These are phyloP conservation scores for Ceratocystis lukuohia DNA, from an alignment of 2,329 filamentous ascomycete genomes.

Conservation along the genomic window DNA sequence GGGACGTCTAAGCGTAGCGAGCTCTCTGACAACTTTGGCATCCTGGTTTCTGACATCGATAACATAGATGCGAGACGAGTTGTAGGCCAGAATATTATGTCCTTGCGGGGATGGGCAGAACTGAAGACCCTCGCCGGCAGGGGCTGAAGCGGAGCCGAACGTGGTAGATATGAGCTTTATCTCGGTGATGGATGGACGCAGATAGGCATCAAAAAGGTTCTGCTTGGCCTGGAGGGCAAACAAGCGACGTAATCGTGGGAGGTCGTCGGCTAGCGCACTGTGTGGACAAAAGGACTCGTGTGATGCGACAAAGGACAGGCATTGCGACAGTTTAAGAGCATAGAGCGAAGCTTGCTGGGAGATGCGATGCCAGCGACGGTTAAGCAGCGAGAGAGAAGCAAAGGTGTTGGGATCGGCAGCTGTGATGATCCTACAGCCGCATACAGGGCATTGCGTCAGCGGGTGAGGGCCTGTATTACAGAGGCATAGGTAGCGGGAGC, in stretches of 20 bases:
- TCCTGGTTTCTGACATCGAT: constrained; percentile 50
- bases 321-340: constrained; percentile 46
- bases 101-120: constrained; percentile 68
- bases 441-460: constrained; percentile 10
- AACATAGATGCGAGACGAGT: constrained; percentile 72
- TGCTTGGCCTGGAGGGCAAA: constrained; percentile 61
- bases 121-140: constrained; percentile 72
- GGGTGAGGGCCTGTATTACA: neutral
- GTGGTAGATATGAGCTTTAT: constrained; percentile 73
- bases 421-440: constrained; percentile 41
- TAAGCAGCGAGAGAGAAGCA: constrained; percentile 52
- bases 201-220: constrained; percentile 63
- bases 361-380: constrained; percentile 50
- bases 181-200: constrained; percentile 55
- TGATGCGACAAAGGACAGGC: constrained; percentile 43
- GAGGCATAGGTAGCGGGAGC: neutral
- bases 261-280: constrained; percentile 33
- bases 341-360: constrained; percentile 53
- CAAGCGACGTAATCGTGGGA: constrained; percentile 47
- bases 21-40: constrained; percentile 56
- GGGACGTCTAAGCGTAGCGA: constrained; percentile 66
- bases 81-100: constrained; percentile 63
- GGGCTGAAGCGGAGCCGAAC: constrained; percentile 70
- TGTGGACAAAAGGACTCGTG: constrained; percentile 30
- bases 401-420: constrained; percentile 49